Evolutionary conservation across 2,329 filamentous ascomycete genomes (phyloP).

Genomic region (Juglanconis oblonga): DNA sequence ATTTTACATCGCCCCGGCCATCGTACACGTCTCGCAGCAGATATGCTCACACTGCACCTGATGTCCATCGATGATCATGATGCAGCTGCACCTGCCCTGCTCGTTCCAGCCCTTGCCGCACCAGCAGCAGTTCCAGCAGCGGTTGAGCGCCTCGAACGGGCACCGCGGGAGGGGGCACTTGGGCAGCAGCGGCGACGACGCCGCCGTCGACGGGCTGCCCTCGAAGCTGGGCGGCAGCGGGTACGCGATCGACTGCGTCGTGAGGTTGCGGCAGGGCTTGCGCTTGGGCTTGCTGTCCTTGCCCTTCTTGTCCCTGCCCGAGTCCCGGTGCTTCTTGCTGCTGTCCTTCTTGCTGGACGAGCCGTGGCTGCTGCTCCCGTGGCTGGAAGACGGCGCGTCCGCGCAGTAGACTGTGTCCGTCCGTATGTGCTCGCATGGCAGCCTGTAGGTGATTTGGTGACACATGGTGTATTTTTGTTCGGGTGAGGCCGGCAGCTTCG

Average conservation of each 20-base stretch:
- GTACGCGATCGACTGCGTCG: constrained; percentile 42
- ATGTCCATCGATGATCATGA: constrained; percentile 50
- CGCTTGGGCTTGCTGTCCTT: constrained; percentile 20
- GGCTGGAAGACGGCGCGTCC: constrained; percentile 27
- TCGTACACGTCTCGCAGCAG: constrained; percentile 49
- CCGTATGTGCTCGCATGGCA: constrained; percentile 50
- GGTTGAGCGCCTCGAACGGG: constrained; percentile 47
- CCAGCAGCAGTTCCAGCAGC: constrained; percentile 56
- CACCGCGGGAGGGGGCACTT: constrained; percentile 46
- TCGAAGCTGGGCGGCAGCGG: constrained; percentile 45
- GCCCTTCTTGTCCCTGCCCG: constrained; percentile 1
- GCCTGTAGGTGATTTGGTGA: constrained; percentile 46
- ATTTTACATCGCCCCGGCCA: constrained; percentile 28
- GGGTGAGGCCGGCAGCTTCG: background rate
- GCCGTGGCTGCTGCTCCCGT: background rate
- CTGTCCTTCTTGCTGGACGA: constrained; percentile 21
- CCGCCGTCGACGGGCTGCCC: constrained; percentile 25
- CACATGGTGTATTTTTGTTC: constrained; percentile 36
- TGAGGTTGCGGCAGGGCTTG: constrained; percentile 41
- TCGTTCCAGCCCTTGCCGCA: constrained; percentile 53
- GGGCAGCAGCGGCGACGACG: constrained; percentile 30
- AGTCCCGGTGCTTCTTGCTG: constrained; percentile 12
- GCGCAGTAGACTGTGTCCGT: constrained; percentile 43
- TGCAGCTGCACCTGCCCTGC: constrained; percentile 46
- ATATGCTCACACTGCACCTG: constrained; percentile 52